phyloP scores from a whole-genome alignment of 2,329 filamentous ascomycete genomes.

The Fusarium robinianum region DNA sequence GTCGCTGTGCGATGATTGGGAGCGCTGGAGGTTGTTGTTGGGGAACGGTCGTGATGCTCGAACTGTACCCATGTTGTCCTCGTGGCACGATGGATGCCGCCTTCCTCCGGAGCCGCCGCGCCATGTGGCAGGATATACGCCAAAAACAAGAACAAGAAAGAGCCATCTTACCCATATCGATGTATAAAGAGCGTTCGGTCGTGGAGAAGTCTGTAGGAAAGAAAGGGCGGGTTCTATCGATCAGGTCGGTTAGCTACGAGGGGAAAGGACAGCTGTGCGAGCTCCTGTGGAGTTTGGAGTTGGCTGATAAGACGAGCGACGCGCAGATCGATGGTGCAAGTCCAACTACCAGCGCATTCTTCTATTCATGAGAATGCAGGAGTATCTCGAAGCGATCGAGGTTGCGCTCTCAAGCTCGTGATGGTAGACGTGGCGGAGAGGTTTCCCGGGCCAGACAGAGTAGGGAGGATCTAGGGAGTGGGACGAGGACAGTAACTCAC shows the following conservation, averaged over 20 bases:
- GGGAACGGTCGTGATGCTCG: constrained; percentile 12
- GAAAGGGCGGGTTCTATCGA: constrained; percentile 39
- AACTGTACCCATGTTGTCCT: constrained; percentile 23
- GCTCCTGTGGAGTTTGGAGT: constrained; percentile 17
- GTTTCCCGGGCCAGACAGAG: constrained; percentile 10
- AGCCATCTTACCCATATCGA: constrained; percentile 49
- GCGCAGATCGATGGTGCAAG: constrained; percentile 4
- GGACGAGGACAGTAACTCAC: constrained; percentile 35
- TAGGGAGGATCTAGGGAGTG: constrained; percentile 22
- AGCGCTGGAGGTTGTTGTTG: constrained; percentile 18
- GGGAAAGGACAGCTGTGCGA: constrained; percentile 32
- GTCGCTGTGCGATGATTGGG: constrained; percentile 32
- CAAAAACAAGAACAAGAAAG: constrained; percentile 39
- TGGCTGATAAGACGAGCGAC: constrained; percentile 10
- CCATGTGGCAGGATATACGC: constrained; percentile 32
- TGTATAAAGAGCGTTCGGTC: constrained; percentile 46
- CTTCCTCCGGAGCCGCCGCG: constrained; percentile 27
- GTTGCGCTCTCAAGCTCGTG: constrained; percentile 27
- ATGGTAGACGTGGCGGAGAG: constrained; percentile 5
- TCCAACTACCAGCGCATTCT: constrained; percentile 13
- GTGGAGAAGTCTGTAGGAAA: constrained; percentile 33
- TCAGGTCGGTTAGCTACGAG: constrained; percentile 33
- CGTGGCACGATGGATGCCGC: constrained; percentile 26
- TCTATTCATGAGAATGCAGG: constrained; percentile 7
- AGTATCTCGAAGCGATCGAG: constrained; percentile 17